Conservation (phyloP, 257 asterid species). For the Perilla frutescens region DNA sequence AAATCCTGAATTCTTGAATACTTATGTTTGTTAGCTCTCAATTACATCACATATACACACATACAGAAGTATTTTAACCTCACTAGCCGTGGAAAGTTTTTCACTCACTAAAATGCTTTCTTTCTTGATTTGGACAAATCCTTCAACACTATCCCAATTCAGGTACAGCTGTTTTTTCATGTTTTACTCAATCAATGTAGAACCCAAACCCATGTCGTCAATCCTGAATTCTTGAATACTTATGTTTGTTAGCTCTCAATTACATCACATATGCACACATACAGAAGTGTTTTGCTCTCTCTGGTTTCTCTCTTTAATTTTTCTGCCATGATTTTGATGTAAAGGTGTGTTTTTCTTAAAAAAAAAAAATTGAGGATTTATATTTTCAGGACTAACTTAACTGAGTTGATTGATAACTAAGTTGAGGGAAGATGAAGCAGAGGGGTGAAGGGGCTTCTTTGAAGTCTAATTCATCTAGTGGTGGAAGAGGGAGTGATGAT, state of each 20-base stretch:
- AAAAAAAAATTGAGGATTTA: no score
- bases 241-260: slow-evolving; percentile 2
- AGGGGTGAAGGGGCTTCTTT: slow-evolving; percentile 53
- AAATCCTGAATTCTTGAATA: slow-evolving; percentile 2
- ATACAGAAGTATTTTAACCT: slow-evolving; percentile 5
- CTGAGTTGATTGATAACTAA: slow-evolving; percentile 24
- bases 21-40: slow-evolving; percentile 1
- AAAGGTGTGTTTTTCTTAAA: no score
- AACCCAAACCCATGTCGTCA: slow-evolving; percentile 24
- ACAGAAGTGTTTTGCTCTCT: slow-evolving; percentile 10
- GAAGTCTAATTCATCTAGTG: slow-evolving; percentile 40
- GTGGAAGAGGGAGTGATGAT: slow-evolving; percentile 21
- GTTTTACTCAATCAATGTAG: not conserved
- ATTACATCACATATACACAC: slow-evolving; percentile 21
- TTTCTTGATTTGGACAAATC: slow-evolving; percentile 32
- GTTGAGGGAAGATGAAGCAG: slow-evolving; percentile 59
- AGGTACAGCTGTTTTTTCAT: slow-evolving; percentile 35
- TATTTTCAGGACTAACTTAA: slow-evolving; percentile 21
- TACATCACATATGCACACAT: slow-evolving; percentile 22
- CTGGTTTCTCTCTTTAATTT: not conserved
- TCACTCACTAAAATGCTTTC: not conserved
- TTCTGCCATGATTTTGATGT: not conserved
- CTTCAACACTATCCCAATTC: slow-evolving; percentile 18
- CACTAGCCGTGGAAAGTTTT: slow-evolving; percentile 6
- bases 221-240: slow-evolving; percentile 1